Evolutionary conservation across 441 rosid genomes (phyloP).

Genomic region (Metrosideros polymorpha): DNA sequence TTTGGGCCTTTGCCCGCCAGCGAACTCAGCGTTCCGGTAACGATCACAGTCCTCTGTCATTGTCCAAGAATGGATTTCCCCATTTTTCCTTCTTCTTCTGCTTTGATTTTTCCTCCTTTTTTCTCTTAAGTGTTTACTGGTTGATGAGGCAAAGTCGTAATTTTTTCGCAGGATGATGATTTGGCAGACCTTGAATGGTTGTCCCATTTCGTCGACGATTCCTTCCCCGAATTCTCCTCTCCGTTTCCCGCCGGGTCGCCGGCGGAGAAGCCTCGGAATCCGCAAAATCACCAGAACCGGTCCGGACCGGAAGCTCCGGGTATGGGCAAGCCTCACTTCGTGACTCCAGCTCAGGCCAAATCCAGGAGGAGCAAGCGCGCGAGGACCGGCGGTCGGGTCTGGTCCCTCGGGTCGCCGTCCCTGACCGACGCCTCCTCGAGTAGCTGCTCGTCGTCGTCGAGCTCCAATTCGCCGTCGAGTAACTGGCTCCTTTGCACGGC

Average conservation of each 20-base stretch:
- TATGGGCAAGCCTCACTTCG: slow-evolving; percentile 20
- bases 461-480: slow-evolving; percentile 33
- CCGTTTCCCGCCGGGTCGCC: slow-evolving; percentile 25
- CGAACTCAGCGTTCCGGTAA: slow-evolving; percentile 61
- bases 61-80: neutral
- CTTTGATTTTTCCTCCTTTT: neutral
- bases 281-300: neutral
- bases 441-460: slow-evolving; percentile 29
- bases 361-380: slow-evolving; percentile 60
- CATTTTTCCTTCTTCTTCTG: neutral
- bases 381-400: slow-evolving; percentile 41
- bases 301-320: slow-evolving; percentile 16
- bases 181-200: slow-evolving; percentile 36
- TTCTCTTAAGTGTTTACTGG: neutral
- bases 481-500: slow-evolving; percentile 17
- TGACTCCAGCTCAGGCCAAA: slow-evolving; percentile 61
- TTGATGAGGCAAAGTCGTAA: neutral
- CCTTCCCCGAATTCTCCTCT: slow-evolving; percentile 7
- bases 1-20: slow-evolving; percentile 33
- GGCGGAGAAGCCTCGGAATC: slow-evolving; percentile 12
- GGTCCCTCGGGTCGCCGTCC: slow-evolving; percentile 55
- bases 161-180: slow-evolving; percentile 15
- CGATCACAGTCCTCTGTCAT: neutral
- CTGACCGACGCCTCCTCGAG: slow-evolving; percentile 47
- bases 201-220: slow-evolving; percentile 33